Conservation (phyloP, 2,329 filamentous ascomycete genomes). For the Diaporthe capsici region DNA sequence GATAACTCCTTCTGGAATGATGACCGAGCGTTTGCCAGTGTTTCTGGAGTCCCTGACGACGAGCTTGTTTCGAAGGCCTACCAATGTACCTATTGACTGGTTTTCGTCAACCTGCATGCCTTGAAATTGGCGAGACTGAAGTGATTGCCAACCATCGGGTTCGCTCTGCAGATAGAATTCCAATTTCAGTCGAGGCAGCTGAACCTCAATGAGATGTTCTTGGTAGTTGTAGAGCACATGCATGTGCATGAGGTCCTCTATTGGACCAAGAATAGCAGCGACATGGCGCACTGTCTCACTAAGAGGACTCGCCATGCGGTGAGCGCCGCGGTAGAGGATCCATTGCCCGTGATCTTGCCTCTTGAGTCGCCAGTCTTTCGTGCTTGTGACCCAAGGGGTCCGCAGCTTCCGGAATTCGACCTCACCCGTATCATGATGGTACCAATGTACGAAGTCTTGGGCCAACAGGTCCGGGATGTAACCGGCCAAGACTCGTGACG, state of each 20-base stretch:
- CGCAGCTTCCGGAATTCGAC: conserved; percentile 52
- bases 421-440: conserved; percentile 47
- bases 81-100: conserved; percentile 62
- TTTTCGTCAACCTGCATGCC: conserved; percentile 63
- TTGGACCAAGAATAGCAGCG: conserved; percentile 49
- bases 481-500: conserved; percentile 44
- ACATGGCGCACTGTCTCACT: conserved; percentile 43
- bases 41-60: conserved; percentile 53
- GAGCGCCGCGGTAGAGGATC: not conserved
- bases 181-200: conserved; percentile 63
- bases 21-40: conserved; percentile 50
- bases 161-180: conserved; percentile 57
- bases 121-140: conserved; percentile 64
- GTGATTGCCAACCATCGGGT: not conserved
- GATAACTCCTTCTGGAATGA: conserved; percentile 55
- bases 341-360: conserved; percentile 37
- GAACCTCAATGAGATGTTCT: conserved; percentile 47
- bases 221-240: conserved; percentile 50
- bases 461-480: conserved; percentile 55
- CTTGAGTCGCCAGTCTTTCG: conserved; percentile 45
- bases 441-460: conserved; percentile 62
- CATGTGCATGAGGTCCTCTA: conserved; percentile 55
- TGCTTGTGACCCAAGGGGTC: conserved; percentile 47
- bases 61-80: conserved; percentile 65
- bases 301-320: not conserved